Evolutionary conservation across 202 grass and related monocot species (phyloP), one percentile per base, ranked within the genome.

Genomic region (Brachypodium distachyon): DNA sequence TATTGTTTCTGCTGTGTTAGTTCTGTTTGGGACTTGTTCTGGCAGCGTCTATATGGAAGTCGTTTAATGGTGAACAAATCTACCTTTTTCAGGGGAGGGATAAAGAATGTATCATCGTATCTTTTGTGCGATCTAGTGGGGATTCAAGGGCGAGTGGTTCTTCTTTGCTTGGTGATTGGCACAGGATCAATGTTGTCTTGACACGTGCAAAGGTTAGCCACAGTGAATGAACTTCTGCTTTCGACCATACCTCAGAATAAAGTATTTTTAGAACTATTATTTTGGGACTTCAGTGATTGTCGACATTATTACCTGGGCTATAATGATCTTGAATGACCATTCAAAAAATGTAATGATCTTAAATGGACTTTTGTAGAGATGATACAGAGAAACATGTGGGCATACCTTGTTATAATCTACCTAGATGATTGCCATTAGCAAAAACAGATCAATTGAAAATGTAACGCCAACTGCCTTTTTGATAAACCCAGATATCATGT

Each of bases 161-260:
- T 74, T 89, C 91, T 72, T 88, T 98, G 65, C 95, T 98, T 88
- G 91, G 95, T 47, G 87, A 98, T 85, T 94, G 95, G 91, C 95
- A 92, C 63, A 88, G 91, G 44, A 94, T 98, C 43, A 94, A 94
- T 71, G 95, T 94, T 36, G 82, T 94, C 48, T 78, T 98, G 57
- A 94, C 95, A 78, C 91, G 95, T 58, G 91, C 95, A 31, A 98
- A 98, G 88, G 95, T 98, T 79, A 55, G 28, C 32, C 64, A 17
- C 27, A 49, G 28, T 28, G 26, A 48, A 73, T 67, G 16, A 9
- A 80, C 32, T 74, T 79, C 31, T 41, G 29, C 16, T 81, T 29
- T 61, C 7, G 9, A 29, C 8, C 70, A 48, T 71, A 55, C 19
- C 28, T 41, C 16, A 28, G 60, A 76, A 16, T 19, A 17, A 16